Evolutionary conservation across 208 protist genomes (phyloP), one percentile per base, ranked within the genome.

Genomic region (Phytomonas sp.): DNA sequence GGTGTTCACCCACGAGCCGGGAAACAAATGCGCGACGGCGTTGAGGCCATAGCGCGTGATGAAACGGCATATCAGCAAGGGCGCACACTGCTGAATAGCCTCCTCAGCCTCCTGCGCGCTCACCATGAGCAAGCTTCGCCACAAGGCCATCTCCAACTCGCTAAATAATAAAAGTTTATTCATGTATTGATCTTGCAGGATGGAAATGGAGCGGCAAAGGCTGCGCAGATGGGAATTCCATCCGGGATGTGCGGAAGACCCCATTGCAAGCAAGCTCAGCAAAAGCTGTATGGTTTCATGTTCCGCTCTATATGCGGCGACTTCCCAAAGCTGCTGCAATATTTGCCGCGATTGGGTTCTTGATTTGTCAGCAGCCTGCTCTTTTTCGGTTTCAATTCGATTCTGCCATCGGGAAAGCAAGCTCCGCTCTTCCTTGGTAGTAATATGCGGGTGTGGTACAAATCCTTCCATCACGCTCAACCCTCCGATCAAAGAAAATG

Each of bases 401-500:
- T 40, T 53, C 30, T 51, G 68, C 80, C 80, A 91, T 40, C 53
- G 62, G 53, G 74, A 56, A 31, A 88, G 69, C 23, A 81, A 62
- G n/a, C 66, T 65, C n/a, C 87, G 87, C 71, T 95, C 90, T 65
- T 91, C 90, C 8, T 75, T 34, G 26, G 83, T 91, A 13, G 90
- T 93, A 43, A 93, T 87, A 70, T 87, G 85, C 29, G 85, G 83
- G 31, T 66, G 69, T 15, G 82, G 75, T 28, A 84, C 73, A 70
- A 84, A 78, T 40, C 68, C 72, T 32, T 80, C 67, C 30, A 91
- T 81, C 40, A 81, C 69, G 2, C 72, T 73, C 30, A 71, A 77
- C 53, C 74, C 78, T 0, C 76, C 76, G 9, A 85, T 37, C 23
- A 95, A 73, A 13, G 80, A 76, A 73, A 89, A 95, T 17, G 87